Evolutionary conservation across 768 basidiomycete species (phyloP).

Genomic region (Amanita rubescens): DNA sequence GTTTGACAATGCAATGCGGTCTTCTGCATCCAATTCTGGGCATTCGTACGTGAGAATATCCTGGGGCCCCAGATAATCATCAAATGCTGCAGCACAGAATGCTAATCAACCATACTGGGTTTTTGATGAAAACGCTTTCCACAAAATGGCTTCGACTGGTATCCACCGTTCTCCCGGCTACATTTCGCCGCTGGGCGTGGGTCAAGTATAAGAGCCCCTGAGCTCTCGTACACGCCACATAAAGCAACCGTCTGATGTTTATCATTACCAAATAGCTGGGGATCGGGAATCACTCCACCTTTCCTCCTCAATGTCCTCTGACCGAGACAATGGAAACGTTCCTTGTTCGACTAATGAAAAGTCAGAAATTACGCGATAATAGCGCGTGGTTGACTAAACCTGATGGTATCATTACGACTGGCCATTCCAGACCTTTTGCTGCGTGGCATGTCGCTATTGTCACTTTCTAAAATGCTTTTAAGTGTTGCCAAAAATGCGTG

Average conservation of each 20-base stretch:
- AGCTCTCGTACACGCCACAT: conserved; percentile 86
- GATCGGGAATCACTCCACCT: conserved; percentile 33
- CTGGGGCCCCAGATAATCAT: neutral
- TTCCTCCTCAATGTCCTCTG: conserved; percentile 77
- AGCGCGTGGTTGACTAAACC: conserved; percentile 27
- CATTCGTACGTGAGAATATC: neutral
- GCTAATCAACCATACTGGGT: neutral
- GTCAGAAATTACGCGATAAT: neutral
- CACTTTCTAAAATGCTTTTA: conserved; percentile 49
- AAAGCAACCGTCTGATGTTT: conserved; percentile 60
- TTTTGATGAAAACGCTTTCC: conserved; percentile 21
- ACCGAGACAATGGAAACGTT: conserved; percentile 68
- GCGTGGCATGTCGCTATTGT: conserved; percentile 83
- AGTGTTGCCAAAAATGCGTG: neutral
- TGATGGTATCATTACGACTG: conserved; percentile 75
- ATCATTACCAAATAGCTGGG: neutral
- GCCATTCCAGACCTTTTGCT: conserved; percentile 91
- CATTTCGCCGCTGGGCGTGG: conserved; percentile 39
- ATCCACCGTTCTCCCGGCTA: conserved; percentile 45
- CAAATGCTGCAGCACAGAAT: neutral
- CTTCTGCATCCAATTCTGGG: neutral
- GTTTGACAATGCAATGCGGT: conserved; percentile 8
- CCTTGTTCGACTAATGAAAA: conserved; percentile 54
- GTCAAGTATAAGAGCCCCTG: conserved; percentile 62
- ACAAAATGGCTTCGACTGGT: conserved; percentile 57